Base-by-base conservation (phyloP, 192 early-diverging fungal species). In the Coemansia sp. region DNA sequence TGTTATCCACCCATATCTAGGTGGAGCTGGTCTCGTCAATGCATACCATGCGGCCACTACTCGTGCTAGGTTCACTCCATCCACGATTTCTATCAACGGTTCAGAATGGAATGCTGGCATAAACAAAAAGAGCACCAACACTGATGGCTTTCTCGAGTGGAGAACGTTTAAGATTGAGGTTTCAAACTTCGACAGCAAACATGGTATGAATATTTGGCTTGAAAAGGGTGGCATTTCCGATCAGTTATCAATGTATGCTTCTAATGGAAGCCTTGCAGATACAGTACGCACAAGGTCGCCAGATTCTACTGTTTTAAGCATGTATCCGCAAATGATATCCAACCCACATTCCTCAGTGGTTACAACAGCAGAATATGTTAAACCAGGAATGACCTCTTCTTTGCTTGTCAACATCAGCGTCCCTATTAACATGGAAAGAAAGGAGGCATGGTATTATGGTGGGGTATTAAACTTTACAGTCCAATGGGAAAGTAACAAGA, bases 21-120 rank as follows among this genome's bases (percentile, higher is more conserved):
- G 90, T 16, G 87, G 90, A 10, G 76, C 87, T 48, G 95, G 95
- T 18, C 77, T 95, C 32, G 79, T 97, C 32, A 87, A 94, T 74
- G 67, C 93, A 47, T 83, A 77, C 52, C 64, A 83, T 26, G 87
- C 94, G 5, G 47, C 94, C 48, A 72, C 43, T 9, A 65, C 89
- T 9, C 82, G 84, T 12, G 74, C 79, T 2, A 41, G 71, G 1
- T 70, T 92, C 41, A 72, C 69, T 8, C 92, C 93, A 2, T 71
- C 83, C 10, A 74, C 77, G 8, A 62, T 93, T 41, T 80, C 86
- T 7, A 74, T 92, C 41, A 85, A 84, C 37, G 52, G 69, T 41
- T 79, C 70, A 10, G 49, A 61, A 9, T 71, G 21, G 12, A 62
- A 62, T 21, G 3, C 32, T 1, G 8, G 56, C 43, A 22, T 52